phyloP scores from a whole-genome alignment of 495 filamentous ascomycete species.

The Parathielavia hyrcaniae region DNA sequence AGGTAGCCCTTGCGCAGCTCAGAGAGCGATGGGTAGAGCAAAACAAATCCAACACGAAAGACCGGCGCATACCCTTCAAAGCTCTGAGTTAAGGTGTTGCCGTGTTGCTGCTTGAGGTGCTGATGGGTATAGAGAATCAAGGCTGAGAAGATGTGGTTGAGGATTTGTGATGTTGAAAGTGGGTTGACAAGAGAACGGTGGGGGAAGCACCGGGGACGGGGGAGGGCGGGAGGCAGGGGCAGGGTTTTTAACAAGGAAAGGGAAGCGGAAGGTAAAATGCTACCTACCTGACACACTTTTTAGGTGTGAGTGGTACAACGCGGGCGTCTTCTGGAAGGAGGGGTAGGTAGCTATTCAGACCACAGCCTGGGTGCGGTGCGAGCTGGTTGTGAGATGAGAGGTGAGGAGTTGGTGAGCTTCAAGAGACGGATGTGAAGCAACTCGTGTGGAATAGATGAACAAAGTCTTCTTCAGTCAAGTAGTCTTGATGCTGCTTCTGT shows the following conservation, averaged over 20 bases:
- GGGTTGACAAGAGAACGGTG: conserved; percentile 11
- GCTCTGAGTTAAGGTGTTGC: neutral
- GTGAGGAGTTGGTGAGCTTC: conserved; percentile 13
- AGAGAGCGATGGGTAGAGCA: conserved; percentile 5
- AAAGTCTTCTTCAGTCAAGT: conserved; percentile 16
- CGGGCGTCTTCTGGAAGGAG: conserved; percentile 31
- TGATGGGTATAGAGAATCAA: neutral
- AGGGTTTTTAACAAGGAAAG: conserved; percentile 13
- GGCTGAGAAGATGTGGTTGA: neutral
- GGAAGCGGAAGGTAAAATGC: conserved; percentile 13
- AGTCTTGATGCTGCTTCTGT: conserved; percentile 29
- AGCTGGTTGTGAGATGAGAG: conserved; percentile 5
- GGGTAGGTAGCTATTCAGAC: conserved; percentile 28
- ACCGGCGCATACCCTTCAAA: conserved; percentile 4
- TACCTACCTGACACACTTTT: conserved; percentile 27
- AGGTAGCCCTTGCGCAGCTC: no score
- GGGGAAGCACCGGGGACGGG: conserved; percentile 10
- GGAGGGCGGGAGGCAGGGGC: conserved; percentile 17
- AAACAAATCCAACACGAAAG: conserved; percentile 9
- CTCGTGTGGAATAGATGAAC: conserved; percentile 4
- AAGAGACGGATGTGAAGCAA: conserved; percentile 9
- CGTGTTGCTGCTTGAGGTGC: neutral
- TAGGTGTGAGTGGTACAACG: conserved; percentile 30
- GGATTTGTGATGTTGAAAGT: conserved; percentile 2
- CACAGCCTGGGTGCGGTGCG: conserved; percentile 12